Conservation (phyloP, 169 alveolate species). For the Plasmodium chabaudi region DNA sequence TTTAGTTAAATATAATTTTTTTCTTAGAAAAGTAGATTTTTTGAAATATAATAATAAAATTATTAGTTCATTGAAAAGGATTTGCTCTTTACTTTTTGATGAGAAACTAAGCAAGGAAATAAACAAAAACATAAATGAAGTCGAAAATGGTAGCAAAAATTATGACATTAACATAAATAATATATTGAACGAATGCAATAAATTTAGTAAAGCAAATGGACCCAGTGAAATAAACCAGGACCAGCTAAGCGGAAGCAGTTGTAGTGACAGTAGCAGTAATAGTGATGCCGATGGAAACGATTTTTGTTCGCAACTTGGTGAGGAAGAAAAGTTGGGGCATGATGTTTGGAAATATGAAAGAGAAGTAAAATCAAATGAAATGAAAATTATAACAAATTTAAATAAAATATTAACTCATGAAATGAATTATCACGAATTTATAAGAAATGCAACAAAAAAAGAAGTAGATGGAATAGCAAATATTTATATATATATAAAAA, state of each 20-base stretch:
- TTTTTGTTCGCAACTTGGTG: too few relatives aligned
- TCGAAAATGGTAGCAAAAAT: not conserved
- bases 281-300: not conserved
- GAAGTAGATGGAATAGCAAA: constrained; percentile 1
- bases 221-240: too few relatives aligned
- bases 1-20: constrained; percentile 30
- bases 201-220: too few relatives aligned
- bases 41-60: constrained; percentile 47
- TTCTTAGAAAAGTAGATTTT: constrained; percentile 24
- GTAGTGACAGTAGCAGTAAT: not conserved
- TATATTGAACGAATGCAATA: not conserved
- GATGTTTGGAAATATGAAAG: not conserved
- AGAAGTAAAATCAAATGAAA: constrained; percentile 13
- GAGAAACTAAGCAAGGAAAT: not conserved
- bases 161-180: not conserved
- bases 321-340: too few relatives aligned
- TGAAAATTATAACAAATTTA: constrained; percentile 25
- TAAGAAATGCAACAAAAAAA: not conserved
- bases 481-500: constrained; percentile 30
- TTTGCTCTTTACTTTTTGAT: not conserved
- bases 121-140: not conserved
- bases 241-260: not conserved
- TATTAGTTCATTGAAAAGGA: constrained; percentile 2
- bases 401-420: constrained; percentile 35
- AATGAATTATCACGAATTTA: constrained; percentile 14